Evolutionary conservation across 2,329 filamentous ascomycete genomes (phyloP).

Genomic region (Ophiognomonia clavigignenti-juglandacearum): DNA sequence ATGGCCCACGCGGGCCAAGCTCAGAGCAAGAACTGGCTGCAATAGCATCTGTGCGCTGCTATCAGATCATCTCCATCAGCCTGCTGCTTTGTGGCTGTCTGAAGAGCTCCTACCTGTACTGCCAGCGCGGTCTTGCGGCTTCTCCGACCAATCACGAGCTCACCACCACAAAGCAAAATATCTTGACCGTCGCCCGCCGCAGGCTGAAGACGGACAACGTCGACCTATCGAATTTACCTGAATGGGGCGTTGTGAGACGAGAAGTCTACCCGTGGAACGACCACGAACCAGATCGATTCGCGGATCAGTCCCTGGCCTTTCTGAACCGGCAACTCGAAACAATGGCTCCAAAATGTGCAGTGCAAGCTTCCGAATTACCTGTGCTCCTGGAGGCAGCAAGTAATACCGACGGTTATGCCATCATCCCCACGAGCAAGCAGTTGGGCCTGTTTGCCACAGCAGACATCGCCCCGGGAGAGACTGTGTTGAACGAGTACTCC

Average conservation of each 20-base stretch:
- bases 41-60: constrained; percentile 51
- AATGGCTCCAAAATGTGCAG: constrained; percentile 77
- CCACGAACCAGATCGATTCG: constrained; percentile 66
- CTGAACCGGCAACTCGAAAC: constrained; percentile 65
- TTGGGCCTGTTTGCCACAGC: constrained; percentile 86
- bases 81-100: constrained; percentile 63
- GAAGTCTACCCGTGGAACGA: constrained; percentile 68
- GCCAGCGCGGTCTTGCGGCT: constrained; percentile 52
- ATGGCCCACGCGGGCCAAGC: constrained; percentile 28
- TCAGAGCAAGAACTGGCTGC: constrained; percentile 37
- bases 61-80: constrained; percentile 52
- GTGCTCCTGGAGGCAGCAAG: constrained; percentile 57
- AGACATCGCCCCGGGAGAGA: constrained; percentile 71
- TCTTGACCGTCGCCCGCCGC: constrained; percentile 47
- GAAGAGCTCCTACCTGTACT: constrained; percentile 63
- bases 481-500: constrained; percentile 76
- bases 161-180: constrained; percentile 45
- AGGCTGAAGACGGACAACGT: constrained; percentile 42
- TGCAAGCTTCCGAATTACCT: constrained; percentile 71
- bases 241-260: constrained; percentile 64
- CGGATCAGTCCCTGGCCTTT: constrained; percentile 61
- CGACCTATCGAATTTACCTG: constrained; percentile 55
- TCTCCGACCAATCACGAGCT: constrained; percentile 54
- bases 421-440: constrained; percentile 62
- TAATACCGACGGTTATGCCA: constrained; percentile 42